Base-by-base conservation (phyloP, 192 early-diverging fungal species). In the Backusella mclennaniae region DNA sequence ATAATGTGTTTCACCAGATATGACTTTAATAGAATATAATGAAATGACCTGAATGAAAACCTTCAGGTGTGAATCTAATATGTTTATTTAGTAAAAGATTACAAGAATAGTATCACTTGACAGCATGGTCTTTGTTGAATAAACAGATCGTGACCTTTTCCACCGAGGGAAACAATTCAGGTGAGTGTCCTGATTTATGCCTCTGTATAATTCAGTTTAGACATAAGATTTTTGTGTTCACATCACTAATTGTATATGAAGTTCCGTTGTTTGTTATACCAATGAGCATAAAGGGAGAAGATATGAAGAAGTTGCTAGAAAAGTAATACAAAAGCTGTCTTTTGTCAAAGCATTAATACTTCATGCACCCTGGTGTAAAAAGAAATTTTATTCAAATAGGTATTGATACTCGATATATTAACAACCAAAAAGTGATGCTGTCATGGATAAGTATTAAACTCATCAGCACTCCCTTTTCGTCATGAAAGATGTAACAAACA, bases 371-470 rank as follows among this genome's bases (percentile, higher is more conserved):
- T 59, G n/a, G 53, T 59, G 23, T 26, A 59, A 59, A 23, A 63
- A 1, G 4, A 44, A 44, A 44, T 44, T 44, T 15, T 44, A 17
- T 44, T 17, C 42, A 15, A 39, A 63, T 63, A 63, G 11, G 9
- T 29, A 14, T 26, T 12, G 12, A 14, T 4, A 29, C 3, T 63
- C 26, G 56, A 63, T 63, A 29, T 63, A 29, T 63, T 63, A 63
- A 63, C 56, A 63, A 63, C 56, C 56, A 26, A 63, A 63, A 14
- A 63, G 23, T 63, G 11, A 29, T 63, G 56, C 12, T 63, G 26
- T 63, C 23, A 63, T 63, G 23, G 56, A 63, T 63, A 63, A 29
- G 56, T 29, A 63, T 63, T 63, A 63, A 63, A 63, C 56, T 29
- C 12, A 63, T 29, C 23, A 63, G 21, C 56, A 29, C 46, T 49